Evolutionary conservation across 768 basidiomycete species (phyloP), one percentile per base, ranked within the genome.

Genomic region (Termitomyces sp.): DNA sequence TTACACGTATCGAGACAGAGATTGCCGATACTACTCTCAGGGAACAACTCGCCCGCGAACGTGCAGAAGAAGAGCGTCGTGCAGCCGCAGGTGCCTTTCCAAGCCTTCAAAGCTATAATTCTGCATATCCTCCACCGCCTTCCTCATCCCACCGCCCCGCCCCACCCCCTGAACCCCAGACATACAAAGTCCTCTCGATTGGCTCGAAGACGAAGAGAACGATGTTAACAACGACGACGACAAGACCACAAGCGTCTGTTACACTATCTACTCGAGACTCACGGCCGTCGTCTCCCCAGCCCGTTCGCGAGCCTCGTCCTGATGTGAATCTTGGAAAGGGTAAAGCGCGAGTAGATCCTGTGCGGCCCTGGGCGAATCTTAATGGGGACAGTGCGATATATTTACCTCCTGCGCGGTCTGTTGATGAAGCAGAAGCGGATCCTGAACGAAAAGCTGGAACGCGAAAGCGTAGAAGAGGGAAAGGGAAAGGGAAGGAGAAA

Each of bases 41-140:
- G 62, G 87, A 89, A 66, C 79, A 79, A 9, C 75, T 73, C n/a
- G 81, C 77, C 5, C 76, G 79, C 3, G 75, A 80, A 59, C 79
- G 74, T 36, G 80, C 71, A 15, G 70, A 77, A 2, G 78, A 83
- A 31, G 81, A 83, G 60, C 83, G 81, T 0, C 75, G 80, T 6
- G 71, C 72, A 8, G 82, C 81, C 0, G 82, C 75, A 31, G 87
- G 88, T 3, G 85, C 84, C 0, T 91, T 91, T 68, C 88, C 88
- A 20, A 74, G 77, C 14, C 79, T 91, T 32, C 29, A 43, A 67
- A 40, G 42, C 49, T 12, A 45, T 9, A 20, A 25, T 53, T 46
- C 60, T 62, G 8, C 57, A 59, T 38, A 53, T 51, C 31, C 64
- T 43, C 50, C 51, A 7, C 42, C 17, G 4, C 38, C 40, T 47